These are phyloP conservation scores for Penicillium canescens DNA, from an alignment of 495 filamentous ascomycete species.

Conservation along the genomic window DNA sequence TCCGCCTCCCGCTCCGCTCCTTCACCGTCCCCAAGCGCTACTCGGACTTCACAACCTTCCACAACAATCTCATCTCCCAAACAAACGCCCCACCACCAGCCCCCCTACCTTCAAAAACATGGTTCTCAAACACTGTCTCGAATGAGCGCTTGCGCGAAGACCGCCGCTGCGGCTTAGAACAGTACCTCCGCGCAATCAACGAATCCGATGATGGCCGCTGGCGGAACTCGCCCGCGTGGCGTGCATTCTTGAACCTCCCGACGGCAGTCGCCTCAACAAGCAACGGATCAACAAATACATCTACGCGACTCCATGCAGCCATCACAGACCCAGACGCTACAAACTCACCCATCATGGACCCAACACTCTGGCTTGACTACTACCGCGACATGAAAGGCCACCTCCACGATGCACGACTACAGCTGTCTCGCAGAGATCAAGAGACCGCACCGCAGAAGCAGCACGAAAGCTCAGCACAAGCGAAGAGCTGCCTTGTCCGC, in stretches of 20 bases:
- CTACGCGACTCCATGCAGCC: slow-evolving; percentile 40
- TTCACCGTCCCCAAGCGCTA: slow-evolving; percentile 91
- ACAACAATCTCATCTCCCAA: slow-evolving; percentile 64
- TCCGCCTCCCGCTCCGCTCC: slow-evolving; percentile 84
- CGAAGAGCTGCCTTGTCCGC: slow-evolving; percentile 79
- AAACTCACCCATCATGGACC: slow-evolving; percentile 62
- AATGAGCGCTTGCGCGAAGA: slow-evolving; percentile 78
- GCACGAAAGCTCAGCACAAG: slow-evolving; percentile 76
- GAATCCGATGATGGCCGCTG: slow-evolving; percentile 73
- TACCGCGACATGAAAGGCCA: slow-evolving; percentile 79
- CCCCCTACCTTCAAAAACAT: slow-evolving; percentile 78
- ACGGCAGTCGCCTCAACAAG: slow-evolving; percentile 47
- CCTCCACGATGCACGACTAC: slow-evolving; percentile 78
- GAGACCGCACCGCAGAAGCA: slow-evolving; percentile 65
- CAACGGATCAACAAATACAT: slow-evolving; percentile 36
- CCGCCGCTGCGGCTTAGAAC: slow-evolving; percentile 72
- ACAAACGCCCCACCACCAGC: slow-evolving; percentile 62
- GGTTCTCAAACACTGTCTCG: slow-evolving; percentile 77
- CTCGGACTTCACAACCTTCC: slow-evolving; percentile 82
- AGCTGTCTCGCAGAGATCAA: slow-evolving; percentile 73
- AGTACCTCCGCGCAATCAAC: slow-evolving; percentile 81
- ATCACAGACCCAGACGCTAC: slow-evolving; percentile 46
- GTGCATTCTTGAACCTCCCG: slow-evolving; percentile 83
- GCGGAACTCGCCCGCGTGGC: slow-evolving; percentile 83
- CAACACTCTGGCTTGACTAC: slow-evolving; percentile 83